Evolutionary conservation across 441 rosid genomes (phyloP).

Genomic region (Mallotus repandus): DNA sequence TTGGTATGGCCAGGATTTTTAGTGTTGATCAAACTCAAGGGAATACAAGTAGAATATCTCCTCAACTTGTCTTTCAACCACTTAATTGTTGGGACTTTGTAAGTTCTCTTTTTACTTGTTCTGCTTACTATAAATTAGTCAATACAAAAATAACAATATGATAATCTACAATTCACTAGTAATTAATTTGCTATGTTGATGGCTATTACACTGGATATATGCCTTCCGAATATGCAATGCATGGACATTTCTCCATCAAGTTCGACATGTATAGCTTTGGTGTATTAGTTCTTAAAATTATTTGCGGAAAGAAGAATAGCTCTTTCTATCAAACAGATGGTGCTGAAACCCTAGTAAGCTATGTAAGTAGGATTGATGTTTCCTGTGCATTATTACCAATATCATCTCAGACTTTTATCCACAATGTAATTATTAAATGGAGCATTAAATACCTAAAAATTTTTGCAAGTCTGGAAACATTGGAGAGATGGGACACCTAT

Average conservation of each 20-base stretch:
- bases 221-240: conserved; percentile 3
- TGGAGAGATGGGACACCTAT: conserved; percentile 30
- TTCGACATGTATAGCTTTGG: conserved; percentile 3
- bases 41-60: conserved; percentile 20
- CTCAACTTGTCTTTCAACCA: no score
- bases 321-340: not conserved
- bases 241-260: conserved; percentile 5
- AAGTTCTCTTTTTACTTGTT: not conserved
- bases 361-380: not conserved
- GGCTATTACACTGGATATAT: not conserved
- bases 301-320: not conserved
- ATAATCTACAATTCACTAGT: no score
- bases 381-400: not conserved
- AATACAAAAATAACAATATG: no score
- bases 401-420: no score
- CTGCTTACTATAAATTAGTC: not conserved
- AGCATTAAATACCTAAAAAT: not conserved
- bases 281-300: not conserved
- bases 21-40: conserved; percentile 19
- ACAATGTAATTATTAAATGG: no score
- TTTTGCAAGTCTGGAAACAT: conserved; percentile 38
- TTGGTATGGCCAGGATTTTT: conserved; percentile 36
- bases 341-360: not conserved
- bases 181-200: not conserved
- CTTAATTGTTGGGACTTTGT: conserved; percentile 40